Base-by-base conservation (phyloP, 2,329 filamentous ascomycete species). In the Epichloe baconii region DNA sequence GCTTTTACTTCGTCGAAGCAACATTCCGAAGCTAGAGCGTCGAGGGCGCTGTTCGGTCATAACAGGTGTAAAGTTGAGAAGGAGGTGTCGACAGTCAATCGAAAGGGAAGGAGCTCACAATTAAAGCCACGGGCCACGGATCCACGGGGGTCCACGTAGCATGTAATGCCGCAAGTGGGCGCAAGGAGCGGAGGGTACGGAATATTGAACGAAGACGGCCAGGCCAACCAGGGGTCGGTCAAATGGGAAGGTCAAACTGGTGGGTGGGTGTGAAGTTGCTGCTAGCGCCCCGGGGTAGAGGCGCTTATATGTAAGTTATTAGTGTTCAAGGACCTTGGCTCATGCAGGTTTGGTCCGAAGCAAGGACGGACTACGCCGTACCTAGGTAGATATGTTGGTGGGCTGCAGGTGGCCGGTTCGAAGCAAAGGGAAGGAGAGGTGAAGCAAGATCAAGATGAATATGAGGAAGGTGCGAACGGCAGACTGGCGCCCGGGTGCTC, bases 1-100 rank as follows among this genome's bases (percentile, higher is more conserved):
- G 52, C 82, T 85, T 64, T 85, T 86, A 64, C 77, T 78, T 59
- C 83, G 79, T 67, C 81, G 77, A 55, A 86, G 75, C 62, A 86
- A 77, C 68, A 77, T 76, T 61, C 73, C 73, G 68, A 78, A 69
- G 61, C 71, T 76, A 57, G 74, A 61, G 52, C 64, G 64, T 57
- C 61, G 65, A 57, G 62, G 58, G 50, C 44, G 52, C 34, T 57
- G 54, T 58, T 58, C 64, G 61, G 65, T 66, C 58, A 60, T 66
- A 54, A 56, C 51, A 52, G 51, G 52, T 41, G 51, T 54, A 55
- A 53, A 44, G 50, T 56, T 57, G 45, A 37, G 40, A 50, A 35
- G 31, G 40, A 11, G 36, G 7, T 35, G 47, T 48, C 21, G 40
- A 31, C 36, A 23, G 31, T n/a, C 10, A 23, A 19, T 45, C 15